Conservation (phyloP, 495 filamentous ascomycete genomes). For the Hypoxylon cercidicola region DNA sequence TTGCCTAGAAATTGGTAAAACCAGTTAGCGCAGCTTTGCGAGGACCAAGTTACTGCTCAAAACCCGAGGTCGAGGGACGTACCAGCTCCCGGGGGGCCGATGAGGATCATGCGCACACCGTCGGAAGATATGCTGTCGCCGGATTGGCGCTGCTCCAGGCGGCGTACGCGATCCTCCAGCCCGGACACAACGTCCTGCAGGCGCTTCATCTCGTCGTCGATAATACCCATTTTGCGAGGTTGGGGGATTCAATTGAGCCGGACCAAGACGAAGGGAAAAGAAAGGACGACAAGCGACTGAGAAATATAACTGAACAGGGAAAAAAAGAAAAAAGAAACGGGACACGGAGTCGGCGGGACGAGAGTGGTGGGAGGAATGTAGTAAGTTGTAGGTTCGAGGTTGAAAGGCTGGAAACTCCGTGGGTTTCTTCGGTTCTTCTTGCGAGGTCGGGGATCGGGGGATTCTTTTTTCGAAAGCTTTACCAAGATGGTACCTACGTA, state of each 20-base stretch:
- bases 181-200: constrained; percentile 81
- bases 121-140: constrained; percentile 63
- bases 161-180: constrained; percentile 84
- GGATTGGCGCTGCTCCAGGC: constrained; percentile 73
- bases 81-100: constrained; percentile 98
- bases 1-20: constrained; percentile 72
- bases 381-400: constrained; percentile 31
- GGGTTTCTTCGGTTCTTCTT: neutral
- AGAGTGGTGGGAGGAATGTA: constrained; percentile 25
- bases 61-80: constrained; percentile 48
- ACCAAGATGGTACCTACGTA: neutral
- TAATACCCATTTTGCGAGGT: constrained; percentile 77
- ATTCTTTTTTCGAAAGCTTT: constrained; percentile 34
- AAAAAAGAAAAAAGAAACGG: constrained; percentile 31
- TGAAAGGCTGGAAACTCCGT: constrained; percentile 14
- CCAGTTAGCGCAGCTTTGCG: constrained; percentile 44
- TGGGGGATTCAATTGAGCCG: constrained; percentile 46
- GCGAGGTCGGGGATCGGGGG: constrained; percentile 38
- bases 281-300: constrained; percentile 11
- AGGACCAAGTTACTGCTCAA: constrained; percentile 7
- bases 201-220: constrained; percentile 80
- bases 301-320: constrained; percentile 25
- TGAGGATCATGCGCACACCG: constrained; percentile 92
- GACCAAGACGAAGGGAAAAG: constrained; percentile 48
- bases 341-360: constrained; percentile 29